These are phyloP conservation scores for Gynandropsis gynandra DNA, from an alignment of 345 rosid species.

Conservation along the genomic window DNA sequence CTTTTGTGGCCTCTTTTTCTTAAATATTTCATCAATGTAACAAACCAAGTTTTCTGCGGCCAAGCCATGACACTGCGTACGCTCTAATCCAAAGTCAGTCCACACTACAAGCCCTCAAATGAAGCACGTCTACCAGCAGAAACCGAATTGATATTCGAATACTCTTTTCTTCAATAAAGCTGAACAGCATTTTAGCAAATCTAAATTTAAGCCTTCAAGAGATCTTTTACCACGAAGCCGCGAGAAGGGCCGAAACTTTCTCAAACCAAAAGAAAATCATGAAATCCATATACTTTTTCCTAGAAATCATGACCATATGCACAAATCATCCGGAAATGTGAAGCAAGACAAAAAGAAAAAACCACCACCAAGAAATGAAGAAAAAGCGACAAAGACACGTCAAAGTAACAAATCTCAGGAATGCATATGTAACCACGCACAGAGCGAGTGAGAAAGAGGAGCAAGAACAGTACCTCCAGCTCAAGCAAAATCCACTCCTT, in stretches of 20 bases:
- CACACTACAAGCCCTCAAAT: not conserved
- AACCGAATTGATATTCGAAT: too few relatives aligned
- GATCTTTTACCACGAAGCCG: too few relatives aligned
- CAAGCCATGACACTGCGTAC: not conserved
- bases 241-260: too few relatives aligned
- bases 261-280: not conserved
- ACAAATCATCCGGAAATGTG: not conserved
- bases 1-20: not conserved
- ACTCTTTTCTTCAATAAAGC: too few relatives aligned
- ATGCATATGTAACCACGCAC: too few relatives aligned
- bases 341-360: not conserved
- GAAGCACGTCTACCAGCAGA: not conserved
- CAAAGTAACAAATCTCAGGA: not conserved
- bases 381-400: not conserved
- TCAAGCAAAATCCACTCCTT: constrained; percentile 87
- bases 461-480: constrained; percentile 45
- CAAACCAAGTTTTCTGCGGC: not conserved
- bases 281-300: not conserved
- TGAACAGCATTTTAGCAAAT: too few relatives aligned
- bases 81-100: not conserved
- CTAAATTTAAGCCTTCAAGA: too few relatives aligned
- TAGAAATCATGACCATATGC: not conserved
- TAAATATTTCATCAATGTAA: not conserved
- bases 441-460: constrained; percentile 2
- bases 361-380: not conserved